Evolutionary conservation across 768 basidiomycete species (phyloP), one percentile per base, ranked within the genome.

Genomic region (Phaeotremella fagi): DNA sequence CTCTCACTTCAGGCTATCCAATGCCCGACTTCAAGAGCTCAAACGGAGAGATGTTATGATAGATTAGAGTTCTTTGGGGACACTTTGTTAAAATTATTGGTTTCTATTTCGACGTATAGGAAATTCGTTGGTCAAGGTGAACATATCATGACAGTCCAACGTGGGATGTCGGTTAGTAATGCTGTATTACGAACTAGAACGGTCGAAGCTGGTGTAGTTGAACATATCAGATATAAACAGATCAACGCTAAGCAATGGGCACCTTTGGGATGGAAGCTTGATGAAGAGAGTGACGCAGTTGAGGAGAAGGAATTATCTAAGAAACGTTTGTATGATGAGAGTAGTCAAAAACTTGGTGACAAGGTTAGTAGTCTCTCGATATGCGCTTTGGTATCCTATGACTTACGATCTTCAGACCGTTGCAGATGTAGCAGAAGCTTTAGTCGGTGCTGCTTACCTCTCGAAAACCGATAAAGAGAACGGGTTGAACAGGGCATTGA

Each of bases 1-100:
- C 37, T 59, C 2, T 51, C 59, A 1, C 44, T 56, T 1, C 46
- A 58, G n/a, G 60, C 65, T 2, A 41, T 66, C 15, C 59, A 62
- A 3, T 52, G 45, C 14, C 48, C 58, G 0, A 48, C 35, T 15
- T 41, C 56, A 1, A 37, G 42, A 3, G 29, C 52, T 2, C 20
- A 43, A 11, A 22, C 35, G 15, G 22, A 50, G 5, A 43, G 45
- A 15, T 43, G 48, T 37, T 70, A 70, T 45, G 57, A 70, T 29
- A 55, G 68, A 28, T 48, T 70, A 5, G 68, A 70, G 35, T 44
- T 66, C 11, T 52, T 70, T 9, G 68, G 68, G 23, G 68, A 70
- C 33, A 59, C 55, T 1, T 28, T 70, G 11, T 61, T 70, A 43
- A 64, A 63, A 25, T 54, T 70, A 4, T 15, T 66, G 0, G 49